A percentile compares a stretch with the other conserved stretches of the same genome.
These are phyloP conservation scores for Dothideomycetes sp. DNA, from an alignment of 2,329 filamentous ascomycete species.

Conservation along the genomic window DNA sequence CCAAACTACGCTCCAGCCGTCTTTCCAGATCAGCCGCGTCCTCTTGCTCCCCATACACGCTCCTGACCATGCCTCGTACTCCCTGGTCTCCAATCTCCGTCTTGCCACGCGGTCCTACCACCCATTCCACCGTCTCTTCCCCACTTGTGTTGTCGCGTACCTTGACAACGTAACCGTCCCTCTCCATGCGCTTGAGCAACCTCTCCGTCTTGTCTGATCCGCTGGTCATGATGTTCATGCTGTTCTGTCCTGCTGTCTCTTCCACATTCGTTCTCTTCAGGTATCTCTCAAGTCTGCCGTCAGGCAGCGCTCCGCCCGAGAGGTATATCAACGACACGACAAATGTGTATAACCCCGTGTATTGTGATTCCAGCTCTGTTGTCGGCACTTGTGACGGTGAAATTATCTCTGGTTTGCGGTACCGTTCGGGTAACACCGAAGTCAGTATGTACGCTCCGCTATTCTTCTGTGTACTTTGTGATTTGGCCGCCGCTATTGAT, in stretches of 20 bases:
- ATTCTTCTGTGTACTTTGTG: slow-evolving; percentile 26
- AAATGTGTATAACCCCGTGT: slow-evolving; percentile 71
- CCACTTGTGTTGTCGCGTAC: slow-evolving; percentile 60
- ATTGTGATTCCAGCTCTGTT: slow-evolving; percentile 62
- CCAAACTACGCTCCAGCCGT: slow-evolving; percentile 27
- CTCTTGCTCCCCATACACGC: slow-evolving; percentile 40
- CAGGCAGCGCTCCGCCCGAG: slow-evolving; percentile 59
- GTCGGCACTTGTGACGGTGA: slow-evolving; percentile 59
- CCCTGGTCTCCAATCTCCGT: slow-evolving; percentile 73
- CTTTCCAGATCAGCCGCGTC: slow-evolving; percentile 26
- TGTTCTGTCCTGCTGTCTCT: slow-evolving; percentile 38
- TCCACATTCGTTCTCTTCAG: slow-evolving; percentile 67
- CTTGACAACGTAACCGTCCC: slow-evolving; percentile 74
- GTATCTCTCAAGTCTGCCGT: slow-evolving; percentile 69
- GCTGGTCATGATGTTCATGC: slow-evolving; percentile 14
- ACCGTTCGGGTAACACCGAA: slow-evolving; percentile 59
- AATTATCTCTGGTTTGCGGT: slow-evolving; percentile 56
- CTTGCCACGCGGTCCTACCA: slow-evolving; percentile 75
- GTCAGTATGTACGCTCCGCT: slow-evolving; percentile 57
- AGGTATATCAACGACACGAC: slow-evolving; percentile 70
- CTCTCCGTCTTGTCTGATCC: slow-evolving; percentile 60
- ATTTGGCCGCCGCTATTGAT: slow-evolving; percentile 44
- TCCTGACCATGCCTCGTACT: slow-evolving; percentile 58
- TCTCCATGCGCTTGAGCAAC: slow-evolving; percentile 63
- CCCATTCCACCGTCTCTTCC: slow-evolving; percentile 71